Evolutionary conservation across 202 grass and related monocot genomes (phyloP).

Genomic region (Cymbopogon flexuosus): DNA sequence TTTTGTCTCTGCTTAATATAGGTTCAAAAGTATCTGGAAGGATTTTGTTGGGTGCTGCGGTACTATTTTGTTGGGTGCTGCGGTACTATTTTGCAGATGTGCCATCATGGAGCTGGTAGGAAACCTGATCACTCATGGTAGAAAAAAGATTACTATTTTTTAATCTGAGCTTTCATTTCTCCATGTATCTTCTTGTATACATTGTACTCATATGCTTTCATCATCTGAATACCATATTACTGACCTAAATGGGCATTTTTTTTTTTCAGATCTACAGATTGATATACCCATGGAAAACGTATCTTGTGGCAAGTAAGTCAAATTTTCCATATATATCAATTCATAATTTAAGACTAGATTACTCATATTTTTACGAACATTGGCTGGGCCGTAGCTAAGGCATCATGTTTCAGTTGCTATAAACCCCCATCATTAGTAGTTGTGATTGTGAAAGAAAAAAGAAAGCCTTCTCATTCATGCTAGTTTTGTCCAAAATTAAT

Average conservation of each 20-base stretch:
- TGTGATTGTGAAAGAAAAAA: not conserved
- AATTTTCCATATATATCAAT: not conserved
- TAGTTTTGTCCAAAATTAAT: not conserved
- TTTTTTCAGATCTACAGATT: no score
- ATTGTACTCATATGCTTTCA: not conserved
- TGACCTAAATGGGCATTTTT: no score
- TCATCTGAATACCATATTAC: not conserved
- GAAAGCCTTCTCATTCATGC: not conserved
- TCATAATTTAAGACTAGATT: not conserved
- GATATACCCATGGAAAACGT: no score
- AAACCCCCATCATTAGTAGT: not conserved
- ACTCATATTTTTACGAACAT: not conserved
- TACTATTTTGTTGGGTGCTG: constrained; percentile 38
- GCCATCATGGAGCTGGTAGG: constrained; percentile 68
- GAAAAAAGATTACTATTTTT: no score
- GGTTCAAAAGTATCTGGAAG: constrained; percentile 59
- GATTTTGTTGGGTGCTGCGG: not conserved
- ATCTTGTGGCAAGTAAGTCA: no score
- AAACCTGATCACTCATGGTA: no score
- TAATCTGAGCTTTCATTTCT: not conserved
- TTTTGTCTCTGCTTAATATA: constrained; percentile 1
- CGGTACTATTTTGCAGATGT: constrained; percentile 47
- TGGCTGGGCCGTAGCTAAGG: not conserved
- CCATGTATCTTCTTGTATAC: not conserved
- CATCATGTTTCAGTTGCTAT: not conserved